Base-by-base conservation (phyloP, 306 rosid species). In the Dryas drummondii region DNA sequence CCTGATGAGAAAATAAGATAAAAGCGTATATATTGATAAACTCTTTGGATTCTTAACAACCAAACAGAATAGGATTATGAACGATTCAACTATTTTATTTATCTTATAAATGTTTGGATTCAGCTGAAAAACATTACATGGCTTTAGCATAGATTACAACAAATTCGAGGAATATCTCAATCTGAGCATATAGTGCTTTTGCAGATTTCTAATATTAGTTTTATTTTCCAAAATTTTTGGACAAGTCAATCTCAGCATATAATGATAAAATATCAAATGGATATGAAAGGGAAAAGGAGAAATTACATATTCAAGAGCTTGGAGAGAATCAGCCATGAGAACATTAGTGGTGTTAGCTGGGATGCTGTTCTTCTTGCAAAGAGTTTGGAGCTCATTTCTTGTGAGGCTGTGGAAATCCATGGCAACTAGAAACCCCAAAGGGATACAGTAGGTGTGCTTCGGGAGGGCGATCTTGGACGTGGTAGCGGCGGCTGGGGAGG, bases 301-400 rank as follows among this genome's bases (percentile, higher is more conserved):
- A 12, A 22, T 77, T 85, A 90, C 97, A 0, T 74, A 84, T 32
- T 73, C 73, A 70, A 94, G 97, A 80, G 93, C 86, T 1, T 70
- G 5, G 5, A 94, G 97, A 68, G 96, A 83, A 7, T 90, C 87
- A 2, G 92, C 97, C 99, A 94, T 94, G 83, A 93, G 97, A 2
- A 90, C 73, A 5, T 90, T 94, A 78, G 99, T 88, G 78, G 78
- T 76, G 22, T 94, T 94, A 0, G 99, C 97, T 0, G 97, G 99
- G 79, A 94, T 90, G 84, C 82, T 91, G 86, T 94, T 94, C 84
- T 71, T 90, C 97, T 94, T 94, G 97, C 96, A 88, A 10, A 94
- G 89, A 40, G 91, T 17, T 62, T 94, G 97, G 6, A 94, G 91
- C 22, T 92, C 88, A 86, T 84, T 94, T 80, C 98, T 86, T 49